phyloP scores from a whole-genome alignment of 345 rosid species.

The Arabidopsis suecica region DNA sequence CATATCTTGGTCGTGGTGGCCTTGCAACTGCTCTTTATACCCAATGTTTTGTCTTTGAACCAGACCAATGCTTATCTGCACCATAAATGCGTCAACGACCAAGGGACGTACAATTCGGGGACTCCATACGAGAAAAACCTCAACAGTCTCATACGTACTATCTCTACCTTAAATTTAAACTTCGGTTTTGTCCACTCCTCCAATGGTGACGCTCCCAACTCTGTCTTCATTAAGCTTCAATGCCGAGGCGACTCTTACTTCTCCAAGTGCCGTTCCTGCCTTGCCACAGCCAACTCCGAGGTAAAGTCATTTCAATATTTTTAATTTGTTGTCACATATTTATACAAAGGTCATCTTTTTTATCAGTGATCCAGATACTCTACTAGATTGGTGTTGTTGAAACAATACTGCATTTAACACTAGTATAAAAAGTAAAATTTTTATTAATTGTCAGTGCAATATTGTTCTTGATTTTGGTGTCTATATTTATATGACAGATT shows the following conservation, averaged over 20 bases:
- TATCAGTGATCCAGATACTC: background rate
- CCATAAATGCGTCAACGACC: constrained; percentile 16
- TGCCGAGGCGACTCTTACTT: background rate
- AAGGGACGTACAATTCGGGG: constrained; percentile 11
- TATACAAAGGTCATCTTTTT: background rate
- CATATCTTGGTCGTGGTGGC: background rate
- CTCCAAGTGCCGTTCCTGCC: background rate
- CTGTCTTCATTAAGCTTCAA: background rate
- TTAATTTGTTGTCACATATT: background rate
- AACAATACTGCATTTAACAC: background rate
- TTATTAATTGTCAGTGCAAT: background rate
- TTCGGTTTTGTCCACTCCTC: background rate
- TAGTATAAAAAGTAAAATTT: background rate
- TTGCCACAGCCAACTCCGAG: background rate
- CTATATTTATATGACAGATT: background rate
- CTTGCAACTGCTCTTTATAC: background rate
- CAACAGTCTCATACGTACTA: background rate
- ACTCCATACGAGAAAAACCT: constrained; percentile 19
- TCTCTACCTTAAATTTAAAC: background rate
- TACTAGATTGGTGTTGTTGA: background rate
- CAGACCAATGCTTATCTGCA: constrained; percentile 3
- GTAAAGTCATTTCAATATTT: background rate
- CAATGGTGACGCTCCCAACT: background rate
- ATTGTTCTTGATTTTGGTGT: background rate
- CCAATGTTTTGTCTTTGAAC: background rate